A percentile compares a stretch with the other conserved stretches of the same genome.
phyloP scores from a whole-genome alignment of 345 rosid genomes.

The Syzygium grande region DNA sequence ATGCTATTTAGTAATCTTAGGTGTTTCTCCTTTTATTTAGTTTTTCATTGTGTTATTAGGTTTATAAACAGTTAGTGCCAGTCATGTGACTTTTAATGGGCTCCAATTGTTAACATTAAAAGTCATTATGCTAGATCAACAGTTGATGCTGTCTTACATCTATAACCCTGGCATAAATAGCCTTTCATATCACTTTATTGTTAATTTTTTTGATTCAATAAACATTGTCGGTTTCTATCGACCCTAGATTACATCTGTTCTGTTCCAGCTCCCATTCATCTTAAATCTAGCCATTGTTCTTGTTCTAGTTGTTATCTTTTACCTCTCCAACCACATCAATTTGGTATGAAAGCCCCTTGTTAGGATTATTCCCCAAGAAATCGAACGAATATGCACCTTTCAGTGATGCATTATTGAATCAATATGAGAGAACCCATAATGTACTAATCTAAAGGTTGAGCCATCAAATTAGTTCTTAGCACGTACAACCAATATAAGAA shows the following conservation, averaged over 20 bases:
- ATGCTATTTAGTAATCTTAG: background rate
- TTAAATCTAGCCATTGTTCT: background rate
- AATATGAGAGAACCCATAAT: background rate
- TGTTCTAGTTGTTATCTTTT: background rate
- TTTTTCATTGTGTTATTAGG: background rate
- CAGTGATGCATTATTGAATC: background rate
- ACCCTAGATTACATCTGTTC: background rate
- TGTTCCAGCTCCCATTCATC: background rate
- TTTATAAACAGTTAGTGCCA: background rate
- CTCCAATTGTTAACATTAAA: background rate
- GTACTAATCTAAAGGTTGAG: background rate
- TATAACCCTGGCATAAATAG: background rate
- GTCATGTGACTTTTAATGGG: background rate
- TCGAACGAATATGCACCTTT: background rate
- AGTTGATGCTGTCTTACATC: background rate
- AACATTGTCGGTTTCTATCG: background rate
- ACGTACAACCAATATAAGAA: background rate
- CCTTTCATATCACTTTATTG: background rate
- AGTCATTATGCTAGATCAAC: background rate
- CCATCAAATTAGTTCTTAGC: background rate
- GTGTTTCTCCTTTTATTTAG: background rate
- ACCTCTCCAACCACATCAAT: background rate
- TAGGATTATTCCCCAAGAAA: background rate
- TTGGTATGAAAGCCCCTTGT: background rate
- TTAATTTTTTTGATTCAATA: background rate